Evolutionary conservation across 768 basidiomycete genomes (phyloP), one percentile per base, ranked within the genome.

Genomic region (Hydnum rufescens): DNA sequence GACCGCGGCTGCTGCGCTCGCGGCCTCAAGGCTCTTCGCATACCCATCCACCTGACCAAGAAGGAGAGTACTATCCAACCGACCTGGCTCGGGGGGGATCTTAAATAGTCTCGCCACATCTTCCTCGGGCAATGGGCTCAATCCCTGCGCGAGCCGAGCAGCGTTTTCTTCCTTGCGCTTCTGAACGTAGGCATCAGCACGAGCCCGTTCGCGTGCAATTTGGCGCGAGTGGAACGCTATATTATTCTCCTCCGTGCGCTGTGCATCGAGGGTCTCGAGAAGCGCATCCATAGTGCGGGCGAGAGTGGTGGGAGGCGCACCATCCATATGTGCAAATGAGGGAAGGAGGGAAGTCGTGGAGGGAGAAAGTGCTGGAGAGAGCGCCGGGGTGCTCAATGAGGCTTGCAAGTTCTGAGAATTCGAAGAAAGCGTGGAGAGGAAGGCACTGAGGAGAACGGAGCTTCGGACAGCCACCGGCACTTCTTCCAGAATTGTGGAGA

Each of bases 151-250:
- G 56, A 82, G 72, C 42, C 90, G 75, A 50, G 68, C 68, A 32
- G 72, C 73, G 60, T 86, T 93, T 67, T 95, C 90, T 63, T 93
- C 90, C 62, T 81, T 85, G 53, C 88, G 77, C 66, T 89, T 90
- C 60, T 75, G 73, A 51, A 90, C 66, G 61, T 81, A 80, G 51
- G 72, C 71, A 53, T 95, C 90, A 49, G 86, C 85, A 55, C 76
- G 77, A 42, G 72, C 66, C 61, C 77, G 80, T 65, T 95, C 90
- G 29, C 90, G 75, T 29, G 80, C 80, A 61, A 92, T 92, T 64
- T 92, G 89, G 52, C 90, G 78, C 43, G 72, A 72, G 58, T 87
- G 68, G 70, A 88, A 95, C 51, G 82, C 88, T 57, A 90, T 74
- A 65, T 93, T 93, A 49, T 86, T 84, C 61, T 92, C 85, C 65